Conservation (phyloP, 345 rosid genomes). For the Lumnitzera littorea region DNA sequence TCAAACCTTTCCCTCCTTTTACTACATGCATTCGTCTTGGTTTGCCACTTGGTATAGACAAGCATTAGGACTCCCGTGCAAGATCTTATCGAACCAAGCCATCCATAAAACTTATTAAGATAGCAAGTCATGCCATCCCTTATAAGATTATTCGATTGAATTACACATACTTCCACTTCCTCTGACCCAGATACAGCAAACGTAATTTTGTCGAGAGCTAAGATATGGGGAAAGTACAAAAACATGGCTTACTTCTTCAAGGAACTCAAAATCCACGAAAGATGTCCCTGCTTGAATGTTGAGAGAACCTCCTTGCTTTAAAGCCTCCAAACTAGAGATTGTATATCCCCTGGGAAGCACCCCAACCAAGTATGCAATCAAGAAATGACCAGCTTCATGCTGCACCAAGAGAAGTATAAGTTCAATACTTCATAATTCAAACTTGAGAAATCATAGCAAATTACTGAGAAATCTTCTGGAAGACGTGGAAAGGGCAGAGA, state of each 20-base stretch:
- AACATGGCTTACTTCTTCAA: slow-evolving; percentile 57
- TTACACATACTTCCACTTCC: too few relatives aligned
- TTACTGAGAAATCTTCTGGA: not conserved
- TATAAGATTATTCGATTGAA: too few relatives aligned
- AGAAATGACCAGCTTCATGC: slow-evolving; percentile 99
- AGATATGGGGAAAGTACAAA: not conserved
- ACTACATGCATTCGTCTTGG: too few relatives aligned
- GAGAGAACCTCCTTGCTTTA: slow-evolving; percentile 82
- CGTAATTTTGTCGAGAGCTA: not conserved
- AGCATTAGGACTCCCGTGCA: too few relatives aligned
- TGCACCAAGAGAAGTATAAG: slow-evolving; percentile 17
- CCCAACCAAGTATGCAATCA: slow-evolving; percentile 78
- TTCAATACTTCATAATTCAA: not conserved
- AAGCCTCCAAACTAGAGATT: slow-evolving; percentile 68
- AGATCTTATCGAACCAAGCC: too few relatives aligned
- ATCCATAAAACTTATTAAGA: too few relatives aligned
- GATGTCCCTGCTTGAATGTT: slow-evolving; percentile 92
- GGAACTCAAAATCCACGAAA: slow-evolving; percentile 82
- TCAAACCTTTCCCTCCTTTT: too few relatives aligned
- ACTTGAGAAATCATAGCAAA: not conserved
- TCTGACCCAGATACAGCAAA: not conserved
- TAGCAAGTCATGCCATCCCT: too few relatives aligned
- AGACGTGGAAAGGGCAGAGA: not conserved
- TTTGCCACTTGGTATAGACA: too few relatives aligned
- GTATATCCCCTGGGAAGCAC: slow-evolving; percentile 77